Percentiles rank a stretch among this genome's conserved stretches.
Evolutionary conservation across 768 basidiomycete genomes (phyloP).

Genomic region (Tulasnella sp.): DNA sequence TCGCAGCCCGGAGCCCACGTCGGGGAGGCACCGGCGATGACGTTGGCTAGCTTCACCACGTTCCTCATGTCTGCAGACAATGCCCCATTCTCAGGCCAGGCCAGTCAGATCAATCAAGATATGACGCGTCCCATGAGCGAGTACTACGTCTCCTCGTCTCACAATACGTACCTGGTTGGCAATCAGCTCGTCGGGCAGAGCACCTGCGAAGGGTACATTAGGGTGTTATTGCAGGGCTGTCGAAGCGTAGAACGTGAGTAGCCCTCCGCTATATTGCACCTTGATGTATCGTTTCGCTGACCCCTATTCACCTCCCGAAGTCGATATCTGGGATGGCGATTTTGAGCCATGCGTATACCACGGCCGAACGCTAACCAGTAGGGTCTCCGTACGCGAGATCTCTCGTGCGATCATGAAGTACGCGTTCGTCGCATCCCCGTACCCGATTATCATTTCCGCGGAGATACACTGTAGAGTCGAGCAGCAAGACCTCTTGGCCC

Average conservation of each 20-base stretch:
- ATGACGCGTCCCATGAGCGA: slow-evolving; percentile 84
- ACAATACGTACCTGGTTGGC: slow-evolving; percentile 87
- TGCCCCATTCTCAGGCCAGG: slow-evolving; percentile 43
- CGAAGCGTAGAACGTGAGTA: slow-evolving; percentile 84
- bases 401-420: slow-evolving; percentile 80
- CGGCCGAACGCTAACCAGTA: slow-evolving; percentile 78
- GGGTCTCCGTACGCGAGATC: slow-evolving; percentile 68
- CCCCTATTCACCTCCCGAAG: slow-evolving; percentile 31
- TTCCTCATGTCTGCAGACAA: slow-evolving; percentile 81
- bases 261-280: background rate
- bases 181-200: slow-evolving; percentile 72
- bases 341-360: slow-evolving; percentile 78
- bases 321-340: slow-evolving; percentile 89
- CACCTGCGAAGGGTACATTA: slow-evolving; percentile 65
- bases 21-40: background rate
- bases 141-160: slow-evolving; percentile 82
- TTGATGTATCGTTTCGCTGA: background rate
- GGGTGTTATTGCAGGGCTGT: slow-evolving; percentile 80
- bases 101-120: slow-evolving; percentile 53
- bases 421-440: slow-evolving; percentile 81
- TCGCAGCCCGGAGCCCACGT: background rate
- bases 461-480: slow-evolving; percentile 75
- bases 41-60: slow-evolving; percentile 53
- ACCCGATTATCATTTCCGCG: slow-evolving; percentile 86
- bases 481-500: slow-evolving; percentile 71